Evolutionary conservation across 1,284 basidiomycete genomes (phyloP).

Genomic region (Microbotryum saponariae): DNA sequence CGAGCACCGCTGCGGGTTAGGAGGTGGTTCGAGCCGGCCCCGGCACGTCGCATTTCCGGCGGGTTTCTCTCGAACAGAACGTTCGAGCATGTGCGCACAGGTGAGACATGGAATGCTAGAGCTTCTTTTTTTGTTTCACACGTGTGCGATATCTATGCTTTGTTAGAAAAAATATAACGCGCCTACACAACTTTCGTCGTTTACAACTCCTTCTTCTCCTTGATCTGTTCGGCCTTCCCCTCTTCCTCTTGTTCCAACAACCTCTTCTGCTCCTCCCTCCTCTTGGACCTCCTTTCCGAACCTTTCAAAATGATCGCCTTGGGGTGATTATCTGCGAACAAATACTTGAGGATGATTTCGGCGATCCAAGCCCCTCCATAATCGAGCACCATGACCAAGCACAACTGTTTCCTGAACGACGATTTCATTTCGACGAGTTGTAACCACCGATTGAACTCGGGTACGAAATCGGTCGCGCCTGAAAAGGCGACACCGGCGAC

Average conservation of each 20-base stretch:
- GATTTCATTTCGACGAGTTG: conserved; percentile 88
- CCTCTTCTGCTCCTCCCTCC: not conserved
- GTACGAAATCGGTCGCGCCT: conserved; percentile 79
- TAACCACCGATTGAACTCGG: conserved; percentile 92
- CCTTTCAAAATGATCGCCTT: conserved; percentile 25
- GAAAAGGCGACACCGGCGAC: conserved; percentile 77
- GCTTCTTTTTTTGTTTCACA: too few species aligned
- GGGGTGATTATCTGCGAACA: conserved; percentile 68
- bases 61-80: too few species aligned
- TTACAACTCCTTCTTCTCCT: conserved; percentile 10
- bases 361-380: conserved; percentile 80
- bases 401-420: conserved; percentile 79
- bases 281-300: not conserved
- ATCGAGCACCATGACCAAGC: conserved; percentile 73
- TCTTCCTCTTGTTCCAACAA: conserved; percentile 1
- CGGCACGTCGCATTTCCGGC: too few species aligned
- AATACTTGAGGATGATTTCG: conserved; percentile 70
- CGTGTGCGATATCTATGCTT: too few species aligned
- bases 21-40: too few species aligned
- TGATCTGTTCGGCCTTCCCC: not conserved
- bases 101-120: too few species aligned
- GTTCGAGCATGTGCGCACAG: too few species aligned
- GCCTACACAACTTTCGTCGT: not conserved
- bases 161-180: too few species aligned
- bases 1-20: too few species aligned